phyloP scores from a whole-genome alignment of 148 eudicot species.

The Vaccinium corymbosum region DNA sequence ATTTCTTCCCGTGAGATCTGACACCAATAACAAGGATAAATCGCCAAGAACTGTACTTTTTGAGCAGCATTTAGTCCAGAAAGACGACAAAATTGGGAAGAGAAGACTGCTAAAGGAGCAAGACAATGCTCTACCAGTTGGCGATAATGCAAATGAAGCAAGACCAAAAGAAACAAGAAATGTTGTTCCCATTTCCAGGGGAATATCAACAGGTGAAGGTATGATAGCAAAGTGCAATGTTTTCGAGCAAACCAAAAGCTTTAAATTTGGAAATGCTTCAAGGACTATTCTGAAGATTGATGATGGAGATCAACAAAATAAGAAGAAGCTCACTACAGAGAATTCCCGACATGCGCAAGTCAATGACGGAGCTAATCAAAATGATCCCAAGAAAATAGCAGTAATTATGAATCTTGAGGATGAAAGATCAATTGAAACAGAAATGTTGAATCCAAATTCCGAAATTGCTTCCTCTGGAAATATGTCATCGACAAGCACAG shows the following conservation, averaged over 20 bases:
- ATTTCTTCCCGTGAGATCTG: constrained; percentile 78
- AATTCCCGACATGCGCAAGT: background rate
- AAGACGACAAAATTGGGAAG: constrained; percentile 19
- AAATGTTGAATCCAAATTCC: background rate
- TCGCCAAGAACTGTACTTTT: constrained; percentile 14
- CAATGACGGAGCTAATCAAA: constrained; percentile 9
- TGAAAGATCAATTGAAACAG: background rate
- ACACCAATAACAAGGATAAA: constrained; percentile 56
- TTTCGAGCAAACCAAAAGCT: background rate
- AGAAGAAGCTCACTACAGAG: constrained; percentile 18
- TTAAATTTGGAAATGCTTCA: background rate
- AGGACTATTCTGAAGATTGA: background rate
- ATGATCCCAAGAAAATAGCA: constrained; percentile 2
- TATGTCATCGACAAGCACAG: constrained; percentile 16
- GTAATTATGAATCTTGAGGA: background rate
- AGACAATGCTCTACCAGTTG: constrained; percentile 21
- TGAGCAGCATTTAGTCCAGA: constrained; percentile 15
- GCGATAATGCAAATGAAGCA: background rate
- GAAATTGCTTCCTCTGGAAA: constrained; percentile 27
- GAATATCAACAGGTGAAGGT: constrained; percentile 26
- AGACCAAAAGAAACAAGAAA: constrained; percentile 12
- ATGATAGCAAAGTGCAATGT: background rate
- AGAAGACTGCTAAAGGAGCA: constrained; percentile 15
- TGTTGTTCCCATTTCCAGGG: constrained; percentile 37
- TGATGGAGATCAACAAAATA: constrained; percentile 12